These are phyloP conservation scores for Herpetomonas samuelpessoai DNA, from an alignment of 208 protist species.

Conservation along the genomic window DNA sequence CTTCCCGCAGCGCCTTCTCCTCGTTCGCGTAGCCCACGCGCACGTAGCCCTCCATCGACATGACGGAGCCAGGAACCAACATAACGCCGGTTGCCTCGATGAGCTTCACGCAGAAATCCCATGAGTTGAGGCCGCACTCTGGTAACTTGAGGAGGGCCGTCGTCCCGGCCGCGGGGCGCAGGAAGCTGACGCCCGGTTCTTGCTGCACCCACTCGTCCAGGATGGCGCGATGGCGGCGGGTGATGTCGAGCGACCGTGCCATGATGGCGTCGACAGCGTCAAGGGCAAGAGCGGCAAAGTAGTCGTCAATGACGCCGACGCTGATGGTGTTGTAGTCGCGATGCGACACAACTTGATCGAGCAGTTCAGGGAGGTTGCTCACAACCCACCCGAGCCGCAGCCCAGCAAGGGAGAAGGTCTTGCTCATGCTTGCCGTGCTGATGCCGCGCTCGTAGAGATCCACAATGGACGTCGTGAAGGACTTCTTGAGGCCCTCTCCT, in stretches of 20 bases:
- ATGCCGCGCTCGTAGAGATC: constrained; percentile 13
- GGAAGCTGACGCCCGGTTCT: constrained; percentile 3
- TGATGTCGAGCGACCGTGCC: constrained; percentile 7
- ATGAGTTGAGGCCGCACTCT: neutral
- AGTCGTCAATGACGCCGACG: constrained; percentile 12
- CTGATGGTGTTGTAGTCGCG: constrained; percentile 20
- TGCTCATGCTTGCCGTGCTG: constrained; percentile 16
- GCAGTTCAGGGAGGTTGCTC: constrained; percentile 1
- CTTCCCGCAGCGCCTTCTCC: neutral
- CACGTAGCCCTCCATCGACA: constrained; percentile 12
- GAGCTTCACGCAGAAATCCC: constrained; percentile 8
- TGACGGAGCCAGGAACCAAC: constrained; percentile 9
- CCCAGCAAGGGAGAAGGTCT: constrained; percentile 13
- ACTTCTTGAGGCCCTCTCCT: neutral
- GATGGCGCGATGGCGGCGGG: constrained; percentile 4
- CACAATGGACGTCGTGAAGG: constrained; percentile 8
- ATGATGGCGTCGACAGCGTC: constrained; percentile 8
- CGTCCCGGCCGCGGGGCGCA: constrained; percentile 6
- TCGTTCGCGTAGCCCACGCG: constrained; percentile 14
- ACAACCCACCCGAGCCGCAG: constrained; percentile 14
- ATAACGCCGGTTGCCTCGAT: constrained; percentile 9
- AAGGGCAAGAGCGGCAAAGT: constrained; percentile 8
- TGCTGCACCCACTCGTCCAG: constrained; percentile 2
- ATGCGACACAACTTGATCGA: constrained; percentile 9
- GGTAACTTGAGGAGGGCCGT: constrained; percentile 9